Base-by-base conservation (phyloP, 2,329 filamentous ascomycete genomes). In the Penicillium thymicola region DNA sequence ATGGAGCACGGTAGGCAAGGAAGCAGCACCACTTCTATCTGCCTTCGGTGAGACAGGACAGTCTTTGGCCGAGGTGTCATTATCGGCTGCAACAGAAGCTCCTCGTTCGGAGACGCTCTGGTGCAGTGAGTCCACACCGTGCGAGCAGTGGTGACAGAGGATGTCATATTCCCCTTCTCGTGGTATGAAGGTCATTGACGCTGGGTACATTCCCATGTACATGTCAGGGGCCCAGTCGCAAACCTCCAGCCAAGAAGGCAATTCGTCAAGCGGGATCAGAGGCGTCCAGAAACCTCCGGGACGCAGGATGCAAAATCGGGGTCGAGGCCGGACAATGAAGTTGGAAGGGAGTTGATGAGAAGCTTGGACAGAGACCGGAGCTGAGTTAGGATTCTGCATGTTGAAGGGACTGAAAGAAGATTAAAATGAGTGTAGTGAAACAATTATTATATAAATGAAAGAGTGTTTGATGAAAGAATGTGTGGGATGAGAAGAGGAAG, bases 201-300 rank as follows among this genome's bases (percentile, higher is more conserved):
- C 70, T 1, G 64, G 65, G 13, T 59, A 54, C 65, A 73, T 67
- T 3, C 54, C 54, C 23, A 54, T 43, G 43, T 59, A 59, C 43
- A 67, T 54, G n/a, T 60, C 60, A 45, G 63, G 65, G 16, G 66
- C 57, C 55, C 61, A 64, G 48, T 64, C 56, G 23, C 66, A 65
- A n/a, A 76, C 30, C 16, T 68, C 63, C 9, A 75, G 45, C 68
- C 72, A 73, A 1, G 58, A 43, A 3, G 76, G 76, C 4, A 79
- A 62, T 63, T 79, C 77, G 52, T 79, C 77, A 8, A 76, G 51
- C 0, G 77, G 69, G 23, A 79, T 70, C 27, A 79, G 64, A 8
- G 77, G 77, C 11, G 74, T 68, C 14, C 70, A 55, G 7, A 59
- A 56, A 7, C 70, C 67, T 37, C 72, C 72, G 2, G 70, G 67